Evolutionary conservation across 768 basidiomycete genomes (phyloP), one percentile per base, ranked within the genome.

Genomic region (Pseudohyphozyma bogoriensis): DNA sequence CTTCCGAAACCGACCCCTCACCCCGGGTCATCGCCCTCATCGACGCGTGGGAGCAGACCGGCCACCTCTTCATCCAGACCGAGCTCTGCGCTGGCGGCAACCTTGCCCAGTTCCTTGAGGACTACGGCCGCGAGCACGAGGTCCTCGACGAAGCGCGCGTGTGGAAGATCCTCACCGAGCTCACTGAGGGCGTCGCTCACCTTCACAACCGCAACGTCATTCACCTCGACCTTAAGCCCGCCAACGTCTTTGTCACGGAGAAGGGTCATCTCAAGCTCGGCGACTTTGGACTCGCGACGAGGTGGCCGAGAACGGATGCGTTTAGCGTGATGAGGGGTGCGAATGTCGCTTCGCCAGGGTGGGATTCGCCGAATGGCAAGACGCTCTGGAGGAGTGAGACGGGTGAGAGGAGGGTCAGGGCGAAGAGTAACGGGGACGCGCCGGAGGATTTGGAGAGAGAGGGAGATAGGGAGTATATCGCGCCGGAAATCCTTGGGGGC

Each of bases 261-360:
- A 81, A 84, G 45, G 95, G 95, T 2, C 81, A 85, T 47, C 85
- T 99, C 77, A 90, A 89, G 77, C 90, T 99, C 72, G 93, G 93
- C 11, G 95, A 99, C 73, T 96, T 97, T 76, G 95, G 95, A 12
- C 90, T 99, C 84, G 92, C 93, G n/a, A 88, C 89, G 9, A 69
- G 89, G 55, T 92, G 89, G 86, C 89, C 90, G 1, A 78, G 90
- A 40, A 76, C 78, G 0, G 72, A 72, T 22, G 70, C 77, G 28
- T 69, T 75, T 8, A 61, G 56, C 35, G 66, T 70, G n/a, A 47
- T 70, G 22, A 46, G 63, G n/a, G 67, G 68, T 24, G 70, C 70
- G 0, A 64, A 58, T 2, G 63, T 70, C 15, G 49, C 62, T 8
- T 49, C 47, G 22, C 61, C 71, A 29, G 69, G 72, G 59, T 67